These are phyloP conservation scores for Teratosphaeria destructans DNA, from an alignment of 2,329 filamentous ascomycete genomes.

Conservation along the genomic window DNA sequence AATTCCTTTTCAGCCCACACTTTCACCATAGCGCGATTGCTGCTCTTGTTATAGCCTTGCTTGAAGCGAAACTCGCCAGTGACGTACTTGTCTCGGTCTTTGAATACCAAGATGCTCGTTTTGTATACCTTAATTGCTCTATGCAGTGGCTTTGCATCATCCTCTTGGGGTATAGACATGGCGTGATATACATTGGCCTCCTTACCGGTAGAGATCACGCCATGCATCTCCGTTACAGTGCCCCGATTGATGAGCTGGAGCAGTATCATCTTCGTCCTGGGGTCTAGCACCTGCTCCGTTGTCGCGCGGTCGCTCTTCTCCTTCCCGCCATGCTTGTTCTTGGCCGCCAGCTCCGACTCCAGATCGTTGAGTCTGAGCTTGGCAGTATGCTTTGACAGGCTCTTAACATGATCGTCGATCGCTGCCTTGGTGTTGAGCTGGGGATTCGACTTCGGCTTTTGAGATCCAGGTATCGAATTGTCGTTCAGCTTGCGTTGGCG, in stretches of 20 bases:
- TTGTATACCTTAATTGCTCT: slow-evolving; percentile 98
- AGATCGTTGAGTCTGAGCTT: slow-evolving; percentile 70
- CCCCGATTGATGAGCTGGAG: slow-evolving; percentile 92
- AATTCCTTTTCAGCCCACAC: slow-evolving; percentile 99
- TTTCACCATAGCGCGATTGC: slow-evolving; percentile 94
- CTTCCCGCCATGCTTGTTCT: slow-evolving; percentile 37
- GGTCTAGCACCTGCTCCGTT: slow-evolving; percentile 87
- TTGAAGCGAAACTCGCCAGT: slow-evolving; percentile 89
- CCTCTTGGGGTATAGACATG: slow-evolving; percentile 50
- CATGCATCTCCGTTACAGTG: slow-evolving; percentile 82
- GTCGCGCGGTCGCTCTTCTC: slow-evolving; percentile 83
- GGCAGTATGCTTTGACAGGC: slow-evolving; percentile 71
- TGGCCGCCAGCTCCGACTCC: slow-evolving; percentile 42
- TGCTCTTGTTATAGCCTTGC: slow-evolving; percentile 83
- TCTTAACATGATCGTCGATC: slow-evolving; percentile 78
- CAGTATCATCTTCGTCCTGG: slow-evolving; percentile 87
- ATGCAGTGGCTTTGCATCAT: slow-evolving; percentile 43
- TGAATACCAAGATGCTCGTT: slow-evolving; percentile 94
- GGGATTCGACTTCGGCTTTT: slow-evolving; percentile 61
- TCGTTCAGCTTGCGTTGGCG: slow-evolving; percentile 63
- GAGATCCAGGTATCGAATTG: slow-evolving; percentile 35
- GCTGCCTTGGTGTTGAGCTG: slow-evolving; percentile 70
- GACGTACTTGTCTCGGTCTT: slow-evolving; percentile 93
- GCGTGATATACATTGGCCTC: slow-evolving; percentile 98
- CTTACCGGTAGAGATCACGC: slow-evolving; percentile 91